Base-by-base conservation (phyloP, 2,329 filamentous ascomycete species). In the Lomentospora prolificans region DNA sequence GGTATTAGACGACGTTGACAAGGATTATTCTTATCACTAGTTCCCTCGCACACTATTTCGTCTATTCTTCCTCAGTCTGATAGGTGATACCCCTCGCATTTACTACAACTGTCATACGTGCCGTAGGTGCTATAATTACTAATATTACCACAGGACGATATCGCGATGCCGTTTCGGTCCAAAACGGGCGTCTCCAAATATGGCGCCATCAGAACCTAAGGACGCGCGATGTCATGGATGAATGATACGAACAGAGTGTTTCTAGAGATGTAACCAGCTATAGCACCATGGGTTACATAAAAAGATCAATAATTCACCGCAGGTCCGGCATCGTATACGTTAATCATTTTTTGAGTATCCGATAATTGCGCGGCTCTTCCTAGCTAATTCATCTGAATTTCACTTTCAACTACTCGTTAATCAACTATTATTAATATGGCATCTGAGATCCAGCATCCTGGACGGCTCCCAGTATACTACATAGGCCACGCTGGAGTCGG, bases 401-500 rank as follows among this genome's bases (percentile, higher is more conserved):
- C n/a, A 41, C n/a, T 2, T 41, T 41, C 36, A 41, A 41, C 36
- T 17, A 6, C 36, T 41, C 36, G 12, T 41, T n/a, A 41, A 41
- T 51, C 24, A 17, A 5, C 46, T 50, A 27, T n/a, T n/a, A n/a
- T n/a, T n/a, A n/a, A n/a, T 10, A 51, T 51, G 48, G 10, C 48
- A n/a, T 3, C 25, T 6, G 22, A 51, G 24, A 51, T 8, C 48
- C 19, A 17, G 10, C 24, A 14, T 25, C 48, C 48, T 17, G 22
- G 17, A n/a, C 48, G 22, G 3, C 48, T 51, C 25, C 48, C 48
- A 8, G 24, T 28, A 17, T 51, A 51, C 24, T 51, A 14, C 24
- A 51, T 51, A 27, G 48, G 48, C 24, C 48, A 51, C 30, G 48
- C 48, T 28, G 48, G 48, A 28, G 48, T 51, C 22, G 48, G 48